Percentiles rank a stretch among this genome's conserved stretches.
These are phyloP conservation scores for Fusarium udum DNA, from an alignment of 2,329 filamentous ascomycete genomes.

Conservation along the genomic window DNA sequence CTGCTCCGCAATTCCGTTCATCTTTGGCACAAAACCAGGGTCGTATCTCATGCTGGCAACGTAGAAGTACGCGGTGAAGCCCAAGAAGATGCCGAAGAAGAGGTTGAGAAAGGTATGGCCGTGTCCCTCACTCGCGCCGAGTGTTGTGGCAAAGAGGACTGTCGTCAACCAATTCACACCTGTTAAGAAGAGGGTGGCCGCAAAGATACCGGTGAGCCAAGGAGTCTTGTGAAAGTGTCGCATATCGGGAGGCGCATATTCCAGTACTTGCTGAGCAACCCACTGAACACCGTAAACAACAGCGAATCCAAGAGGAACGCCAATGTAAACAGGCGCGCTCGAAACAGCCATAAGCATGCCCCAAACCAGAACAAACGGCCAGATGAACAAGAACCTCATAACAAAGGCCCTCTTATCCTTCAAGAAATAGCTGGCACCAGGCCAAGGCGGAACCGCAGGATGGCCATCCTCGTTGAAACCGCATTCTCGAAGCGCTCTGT, in stretches of 20 bases:
- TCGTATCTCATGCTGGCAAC: conserved; percentile 85
- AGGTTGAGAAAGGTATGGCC: conserved; percentile 79
- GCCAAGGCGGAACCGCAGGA: conserved; percentile 74
- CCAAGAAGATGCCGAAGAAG: conserved; percentile 72
- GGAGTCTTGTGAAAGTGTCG: conserved; percentile 93
- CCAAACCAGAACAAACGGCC: conserved; percentile 83
- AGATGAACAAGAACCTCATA: conserved; percentile 87
- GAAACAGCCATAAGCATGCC: conserved; percentile 76
- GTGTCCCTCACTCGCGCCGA: conserved; percentile 27
- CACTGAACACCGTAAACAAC: conserved; percentile 78
- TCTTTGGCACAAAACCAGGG: conserved; percentile 91
- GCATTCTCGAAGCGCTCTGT: conserved; percentile 81
- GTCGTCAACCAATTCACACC: conserved; percentile 78
- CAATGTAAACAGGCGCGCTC: conserved; percentile 76
- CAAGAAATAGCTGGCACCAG: conserved; percentile 74
- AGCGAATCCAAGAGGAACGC: conserved; percentile 75
- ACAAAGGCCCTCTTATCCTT: conserved; percentile 83
- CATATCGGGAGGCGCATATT: conserved; percentile 88
- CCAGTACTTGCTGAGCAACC: conserved; percentile 78
- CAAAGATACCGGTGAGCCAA: conserved; percentile 93
- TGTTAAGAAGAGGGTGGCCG: conserved; percentile 83
- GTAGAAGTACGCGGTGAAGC: conserved; percentile 86
- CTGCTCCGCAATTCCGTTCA: conserved; percentile 88
- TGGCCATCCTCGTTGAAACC: conserved; percentile 85
- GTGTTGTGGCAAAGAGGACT: conserved; percentile 54